Evolutionary conservation across 2,329 filamentous ascomycete species (phyloP).

Genomic region (Neocucurbitaria cava): DNA sequence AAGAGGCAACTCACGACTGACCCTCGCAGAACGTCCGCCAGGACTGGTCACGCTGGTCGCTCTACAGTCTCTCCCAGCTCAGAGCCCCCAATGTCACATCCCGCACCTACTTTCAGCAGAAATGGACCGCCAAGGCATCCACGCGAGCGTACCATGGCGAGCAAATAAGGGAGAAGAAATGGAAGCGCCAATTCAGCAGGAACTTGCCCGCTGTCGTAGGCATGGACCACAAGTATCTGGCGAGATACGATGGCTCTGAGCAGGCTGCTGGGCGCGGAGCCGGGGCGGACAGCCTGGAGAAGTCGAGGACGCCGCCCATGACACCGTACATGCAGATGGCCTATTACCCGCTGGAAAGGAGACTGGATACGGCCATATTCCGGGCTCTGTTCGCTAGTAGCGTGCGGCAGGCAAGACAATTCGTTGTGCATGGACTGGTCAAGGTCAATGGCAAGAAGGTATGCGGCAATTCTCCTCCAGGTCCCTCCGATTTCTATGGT

Average conservation of each 20-base stretch:
- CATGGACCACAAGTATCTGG: constrained; percentile 83
- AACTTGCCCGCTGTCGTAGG: constrained; percentile 82
- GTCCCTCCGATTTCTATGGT: constrained; percentile 2
- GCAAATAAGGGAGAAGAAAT: constrained; percentile 89
- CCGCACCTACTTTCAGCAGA: constrained; percentile 93
- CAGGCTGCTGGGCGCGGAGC: constrained; percentile 84
- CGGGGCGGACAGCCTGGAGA: constrained; percentile 57
- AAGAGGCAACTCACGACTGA: constrained; percentile 9
- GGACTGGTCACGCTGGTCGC: constrained; percentile 97
- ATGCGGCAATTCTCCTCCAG: constrained; percentile 9
- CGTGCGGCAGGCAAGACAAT: constrained; percentile 89
- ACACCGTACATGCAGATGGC: constrained; percentile 98
- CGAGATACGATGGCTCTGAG: constrained; percentile 79
- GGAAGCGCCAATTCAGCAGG: constrained; percentile 90
- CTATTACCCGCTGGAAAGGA: constrained; percentile 87
- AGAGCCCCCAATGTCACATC: constrained; percentile 48
- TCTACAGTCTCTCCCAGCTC: constrained; percentile 80
- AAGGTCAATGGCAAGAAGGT: constrained; percentile 98
- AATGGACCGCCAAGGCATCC: constrained; percentile 89
- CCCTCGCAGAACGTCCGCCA: constrained; percentile 80
- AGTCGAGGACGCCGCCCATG: constrained; percentile 46
- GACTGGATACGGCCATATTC: constrained; percentile 94
- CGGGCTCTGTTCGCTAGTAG: constrained; percentile 93
- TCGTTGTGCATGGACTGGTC: constrained; percentile 90
- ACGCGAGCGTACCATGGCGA: constrained; percentile 93